Evolutionary conservation across 306 rosid species (phyloP).

Genomic region (Pachyrhizus erosus): DNA sequence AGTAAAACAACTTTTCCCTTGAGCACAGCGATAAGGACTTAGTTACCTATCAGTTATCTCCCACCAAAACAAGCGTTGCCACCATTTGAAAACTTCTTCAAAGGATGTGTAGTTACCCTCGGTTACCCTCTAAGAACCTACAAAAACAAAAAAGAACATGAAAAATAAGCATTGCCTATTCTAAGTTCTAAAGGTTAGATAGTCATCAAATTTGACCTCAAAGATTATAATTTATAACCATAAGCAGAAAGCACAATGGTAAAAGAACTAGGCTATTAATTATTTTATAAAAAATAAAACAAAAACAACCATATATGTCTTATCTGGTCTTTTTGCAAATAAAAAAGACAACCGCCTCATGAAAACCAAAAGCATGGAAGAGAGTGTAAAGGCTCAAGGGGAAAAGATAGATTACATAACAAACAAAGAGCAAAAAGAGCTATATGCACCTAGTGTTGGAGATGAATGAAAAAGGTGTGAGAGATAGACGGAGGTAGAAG

Average conservation of each 20-base stretch:
- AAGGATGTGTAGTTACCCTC: conserved; percentile 34
- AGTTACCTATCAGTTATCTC: conserved; percentile 15
- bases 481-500: conserved; percentile 46
- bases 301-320: neutral
- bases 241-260: conserved; percentile 42
- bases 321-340: conserved; percentile 30
- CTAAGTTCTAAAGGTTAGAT: conserved; percentile 40
- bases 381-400: neutral
- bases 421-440: neutral
- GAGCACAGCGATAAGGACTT: conserved; percentile 28
- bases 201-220: conserved; percentile 38
- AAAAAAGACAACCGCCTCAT: conserved; percentile 37
- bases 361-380: conserved; percentile 43
- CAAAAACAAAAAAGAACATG: conserved; percentile 25
- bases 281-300: conserved; percentile 25
- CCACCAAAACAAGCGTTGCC: conserved; percentile 33
- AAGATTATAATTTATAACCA: conserved; percentile 37
- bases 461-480: conserved; percentile 32
- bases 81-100: conserved; percentile 39
- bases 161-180: conserved; percentile 39
- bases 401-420: neutral
- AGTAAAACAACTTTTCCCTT: conserved; percentile 44
- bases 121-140: conserved; percentile 25
- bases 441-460: conserved; percentile 31
- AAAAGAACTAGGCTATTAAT: conserved; percentile 24